phyloP scores from a whole-genome alignment of 2,329 filamentous ascomycete genomes.

The Ceratocystis papillata region DNA sequence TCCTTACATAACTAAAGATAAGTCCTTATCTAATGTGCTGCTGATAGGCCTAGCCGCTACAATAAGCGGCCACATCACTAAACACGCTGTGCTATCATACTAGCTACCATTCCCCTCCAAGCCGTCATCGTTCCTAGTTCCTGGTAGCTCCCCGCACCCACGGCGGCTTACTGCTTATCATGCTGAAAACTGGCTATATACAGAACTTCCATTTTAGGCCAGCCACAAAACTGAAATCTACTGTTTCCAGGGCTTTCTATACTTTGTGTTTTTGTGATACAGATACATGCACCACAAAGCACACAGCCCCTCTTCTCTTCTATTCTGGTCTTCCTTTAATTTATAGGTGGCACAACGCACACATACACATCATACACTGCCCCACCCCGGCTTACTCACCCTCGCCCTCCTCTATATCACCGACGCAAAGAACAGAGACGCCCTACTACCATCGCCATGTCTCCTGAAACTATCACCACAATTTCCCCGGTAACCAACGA shows the following conservation, averaged over 20 bases:
- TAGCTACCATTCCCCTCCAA: neutral
- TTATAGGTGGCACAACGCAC: neutral
- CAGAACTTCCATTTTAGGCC: neutral
- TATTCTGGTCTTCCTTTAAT: neutral
- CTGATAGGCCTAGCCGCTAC: neutral
- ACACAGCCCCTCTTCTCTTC: neutral
- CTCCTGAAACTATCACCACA: slow-evolving; percentile 56
- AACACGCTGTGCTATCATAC: too few relatives aligned
- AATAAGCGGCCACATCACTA: neutral
- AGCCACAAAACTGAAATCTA: neutral
- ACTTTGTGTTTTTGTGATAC: neutral
- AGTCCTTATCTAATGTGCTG: neutral
- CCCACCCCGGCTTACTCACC: neutral
- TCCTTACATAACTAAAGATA: neutral
- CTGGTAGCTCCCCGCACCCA: slow-evolving; percentile 1
- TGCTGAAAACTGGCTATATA: neutral
- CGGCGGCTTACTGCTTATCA: neutral
- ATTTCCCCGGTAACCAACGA: slow-evolving; percentile 87
- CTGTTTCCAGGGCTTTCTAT: neutral
- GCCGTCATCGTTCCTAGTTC: neutral
- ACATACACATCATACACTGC: neutral
- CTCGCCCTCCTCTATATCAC: neutral
- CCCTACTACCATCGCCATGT: slow-evolving; percentile 37
- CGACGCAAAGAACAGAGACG: too few relatives aligned
- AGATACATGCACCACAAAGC: neutral